Evolutionary conservation across 2,329 filamentous ascomycete species (phyloP), one percentile per base, ranked within the genome.

Genomic region (Alternaria incomplexa): DNA sequence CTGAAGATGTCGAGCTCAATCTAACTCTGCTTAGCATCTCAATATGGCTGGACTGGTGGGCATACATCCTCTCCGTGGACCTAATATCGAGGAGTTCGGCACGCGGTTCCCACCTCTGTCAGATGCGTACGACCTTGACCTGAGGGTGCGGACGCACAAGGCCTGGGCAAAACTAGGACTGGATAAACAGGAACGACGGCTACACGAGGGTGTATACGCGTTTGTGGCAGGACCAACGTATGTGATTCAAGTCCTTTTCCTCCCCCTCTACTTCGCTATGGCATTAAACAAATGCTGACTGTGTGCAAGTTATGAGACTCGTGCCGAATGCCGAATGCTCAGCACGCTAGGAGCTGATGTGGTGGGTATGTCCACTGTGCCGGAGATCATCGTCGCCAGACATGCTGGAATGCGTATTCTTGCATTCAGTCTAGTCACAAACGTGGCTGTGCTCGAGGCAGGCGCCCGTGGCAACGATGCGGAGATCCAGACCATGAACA

Each of bases 301-400:
- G 48, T 23, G 48, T 23, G 10, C 53, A 57, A 87, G 85, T 52
- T 90, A 90, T 73, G 89, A 90, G 73, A 90, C 88, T 3, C 82
- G 89, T 63, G 88, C 88, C 1, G 88, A 90, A 74, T 90, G 88
- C 72, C 84, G 88, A 17, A 85, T 90, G 84, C 81, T 91, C 62
- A 83, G 83, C 43, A 81, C 81, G 51, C 77, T 90, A 7, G 88
- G 89, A 7, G 88, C 88, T n/a, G 89, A 91, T 72, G 81, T 90
- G n/a, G 89, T 91, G 2, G 89, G 89, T 13, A 91, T 91, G 89
- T 90, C 87, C 30, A 91, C 89, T 1, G 88, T 91, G 26, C 89
- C 89, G 8, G 89, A 91, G 73, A 89, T 90, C 56, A 85, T 91
- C 53, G 87, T 89, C 15, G 89, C 89, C 30, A 83, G 89, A 66